Percentiles rank a stretch among this genome's conserved stretches.
These are phyloP conservation scores for Eucommia ulmoides DNA, from an alignment of 257 asterid genomes.

Conservation along the genomic window DNA sequence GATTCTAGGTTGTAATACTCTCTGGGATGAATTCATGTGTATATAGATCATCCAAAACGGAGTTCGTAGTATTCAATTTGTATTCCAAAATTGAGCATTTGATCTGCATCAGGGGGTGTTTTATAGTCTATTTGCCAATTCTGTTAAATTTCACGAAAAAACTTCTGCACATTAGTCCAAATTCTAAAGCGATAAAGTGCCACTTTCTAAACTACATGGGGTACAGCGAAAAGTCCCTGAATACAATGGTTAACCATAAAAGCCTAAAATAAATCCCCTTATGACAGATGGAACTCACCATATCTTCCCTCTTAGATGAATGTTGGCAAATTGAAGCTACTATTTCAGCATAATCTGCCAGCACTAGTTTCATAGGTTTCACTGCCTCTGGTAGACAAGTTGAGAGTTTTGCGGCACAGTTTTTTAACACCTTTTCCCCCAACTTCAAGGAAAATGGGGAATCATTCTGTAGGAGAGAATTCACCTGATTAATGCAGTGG, in stretches of 20 bases:
- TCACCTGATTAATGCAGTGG: slow-evolving; percentile 1
- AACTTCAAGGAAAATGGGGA: slow-evolving; percentile 22
- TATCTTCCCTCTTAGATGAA: slow-evolving; percentile 8
- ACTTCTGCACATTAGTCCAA: neutral
- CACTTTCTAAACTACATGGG: neutral
- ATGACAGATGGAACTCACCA: slow-evolving; percentile 8
- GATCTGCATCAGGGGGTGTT: no score
- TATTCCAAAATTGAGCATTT: no score
- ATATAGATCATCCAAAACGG: no score
- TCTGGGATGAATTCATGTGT: no score
- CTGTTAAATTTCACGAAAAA: neutral
- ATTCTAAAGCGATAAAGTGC: neutral
- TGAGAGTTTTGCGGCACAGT: slow-evolving; percentile 18
- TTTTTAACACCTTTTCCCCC: slow-evolving; percentile 20
- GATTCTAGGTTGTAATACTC: no score
- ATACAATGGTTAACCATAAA: no score
- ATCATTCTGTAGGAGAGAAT: slow-evolving; percentile 14
- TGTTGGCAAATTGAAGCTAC: slow-evolving; percentile 21
- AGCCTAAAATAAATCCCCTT: no score
- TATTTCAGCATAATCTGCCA: slow-evolving; percentile 12
- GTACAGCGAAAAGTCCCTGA: neutral
- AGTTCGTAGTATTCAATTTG: no score
- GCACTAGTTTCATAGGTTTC: slow-evolving; percentile 11
- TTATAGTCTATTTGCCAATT: neutral
- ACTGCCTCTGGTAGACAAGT: slow-evolving; percentile 23